Conservation (phyloP, 345 rosid species). For the Anacardium occidentale region DNA sequence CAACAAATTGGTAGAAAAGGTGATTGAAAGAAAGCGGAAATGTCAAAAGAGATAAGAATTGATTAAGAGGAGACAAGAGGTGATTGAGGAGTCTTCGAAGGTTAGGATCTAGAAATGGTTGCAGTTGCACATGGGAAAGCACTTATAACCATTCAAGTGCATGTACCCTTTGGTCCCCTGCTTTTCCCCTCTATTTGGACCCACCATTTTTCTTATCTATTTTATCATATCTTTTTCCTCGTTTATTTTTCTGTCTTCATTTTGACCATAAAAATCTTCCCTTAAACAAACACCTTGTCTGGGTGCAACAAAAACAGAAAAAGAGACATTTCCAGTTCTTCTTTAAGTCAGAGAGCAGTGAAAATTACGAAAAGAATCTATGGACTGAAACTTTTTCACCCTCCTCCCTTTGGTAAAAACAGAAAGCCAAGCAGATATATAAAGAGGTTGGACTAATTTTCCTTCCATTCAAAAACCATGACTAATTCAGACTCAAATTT, state of each 20-base stretch:
- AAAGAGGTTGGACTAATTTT: background rate
- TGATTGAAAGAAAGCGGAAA: no score
- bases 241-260: background rate
- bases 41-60: no score
- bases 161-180: constrained; percentile 34
- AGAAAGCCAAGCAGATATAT: background rate
- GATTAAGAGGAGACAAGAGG: background rate
- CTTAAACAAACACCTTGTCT: no score
- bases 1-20: no score
- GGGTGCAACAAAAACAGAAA: background rate
- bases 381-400: background rate
- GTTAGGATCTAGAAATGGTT: constrained; percentile 24
- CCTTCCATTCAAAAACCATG: background rate
- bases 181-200: constrained; percentile 41
- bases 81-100: constrained; percentile 3
- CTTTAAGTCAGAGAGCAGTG: background rate
- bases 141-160: constrained; percentile 61
- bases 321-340: background rate
- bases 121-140: constrained; percentile 72
- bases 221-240: background rate
- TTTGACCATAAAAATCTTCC: constrained; percentile 14
- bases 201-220: constrained; percentile 29
- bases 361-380: background rate
- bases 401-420: background rate
- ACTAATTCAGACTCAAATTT: background rate